Percentiles rank a stretch among this genome's conserved stretches.
Conservation (phyloP, 768 basidiomycete genomes). For the Trametes coccinea region DNA sequence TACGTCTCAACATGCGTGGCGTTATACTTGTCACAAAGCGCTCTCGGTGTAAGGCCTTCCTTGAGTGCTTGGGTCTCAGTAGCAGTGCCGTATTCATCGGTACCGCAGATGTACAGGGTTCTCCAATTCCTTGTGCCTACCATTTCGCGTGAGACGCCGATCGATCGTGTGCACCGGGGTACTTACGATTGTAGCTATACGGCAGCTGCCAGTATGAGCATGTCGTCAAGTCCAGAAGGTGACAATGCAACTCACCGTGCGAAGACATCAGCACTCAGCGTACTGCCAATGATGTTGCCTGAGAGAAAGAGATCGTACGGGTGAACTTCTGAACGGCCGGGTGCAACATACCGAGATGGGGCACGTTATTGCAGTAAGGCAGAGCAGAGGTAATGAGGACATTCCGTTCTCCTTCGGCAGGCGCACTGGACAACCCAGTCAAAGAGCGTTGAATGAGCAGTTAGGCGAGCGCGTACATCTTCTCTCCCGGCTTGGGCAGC, state of each 20-base stretch:
- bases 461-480: constrained; percentile 38
- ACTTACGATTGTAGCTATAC: constrained; percentile 24
- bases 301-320: constrained; percentile 2
- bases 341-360: constrained; percentile 75
- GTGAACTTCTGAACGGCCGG: constrained; percentile 2
- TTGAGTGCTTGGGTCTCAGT: constrained; percentile 97
- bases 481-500: constrained; percentile 44
- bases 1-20: constrained; percentile 89
- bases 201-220: background rate
- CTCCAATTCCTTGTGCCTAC: constrained; percentile 76
- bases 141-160: background rate
- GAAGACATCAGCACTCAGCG: constrained; percentile 95
- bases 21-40: constrained; percentile 91
- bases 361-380: constrained; percentile 96
- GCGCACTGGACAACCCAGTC: constrained; percentile 47
- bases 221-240: background rate
- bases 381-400: constrained; percentile 92
- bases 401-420: constrained; percentile 85
- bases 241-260: constrained; percentile 65
- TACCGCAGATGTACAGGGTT: constrained; percentile 95
- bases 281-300: constrained; percentile 95
- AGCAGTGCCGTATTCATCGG: constrained; percentile 99
- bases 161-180: too few relatives aligned
- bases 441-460: background rate
- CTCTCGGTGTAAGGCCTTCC: constrained; percentile 75